phyloP scores from a whole-genome alignment of 2,329 filamentous ascomycete species.

The Aspergillus eucalypticola region DNA sequence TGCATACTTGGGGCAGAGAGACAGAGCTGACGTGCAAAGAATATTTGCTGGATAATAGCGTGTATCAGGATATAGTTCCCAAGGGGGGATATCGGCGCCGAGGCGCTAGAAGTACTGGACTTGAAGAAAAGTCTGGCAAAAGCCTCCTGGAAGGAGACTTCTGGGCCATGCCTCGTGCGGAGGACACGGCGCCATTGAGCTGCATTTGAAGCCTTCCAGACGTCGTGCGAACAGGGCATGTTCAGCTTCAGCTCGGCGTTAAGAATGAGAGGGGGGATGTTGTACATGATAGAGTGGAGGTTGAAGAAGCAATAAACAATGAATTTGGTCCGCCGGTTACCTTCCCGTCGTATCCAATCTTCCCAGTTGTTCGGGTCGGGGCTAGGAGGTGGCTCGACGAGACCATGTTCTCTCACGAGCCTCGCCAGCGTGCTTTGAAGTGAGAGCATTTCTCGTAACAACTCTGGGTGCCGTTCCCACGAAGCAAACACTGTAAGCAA shows the following conservation, averaged over 20 bases:
- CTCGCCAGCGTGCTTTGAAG: constrained; percentile 59
- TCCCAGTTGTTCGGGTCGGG: constrained; percentile 52
- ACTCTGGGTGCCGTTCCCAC: constrained; percentile 59
- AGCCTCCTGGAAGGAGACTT: constrained; percentile 47
- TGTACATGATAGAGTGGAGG: constrained; percentile 63
- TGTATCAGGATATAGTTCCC: constrained; percentile 58
- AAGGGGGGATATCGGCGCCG: constrained; percentile 49
- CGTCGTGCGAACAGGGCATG: constrained; percentile 56
- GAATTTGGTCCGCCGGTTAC: constrained; percentile 56
- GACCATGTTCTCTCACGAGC: constrained; percentile 56
- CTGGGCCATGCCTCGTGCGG: constrained; percentile 35
- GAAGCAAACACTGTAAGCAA: constrained; percentile 61
- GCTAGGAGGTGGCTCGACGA: constrained; percentile 36
- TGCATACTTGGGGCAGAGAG: constrained; percentile 46
- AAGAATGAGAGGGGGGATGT: constrained; percentile 59
- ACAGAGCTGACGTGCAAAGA: constrained; percentile 52
- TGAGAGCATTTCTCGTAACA: constrained; percentile 58
- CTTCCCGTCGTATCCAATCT: constrained; percentile 57
- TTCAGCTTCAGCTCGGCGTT: constrained; percentile 57
- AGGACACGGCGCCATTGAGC: constrained; percentile 50
- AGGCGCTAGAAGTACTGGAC: constrained; percentile 35
- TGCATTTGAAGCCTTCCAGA: constrained; percentile 57
- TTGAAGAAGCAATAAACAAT: constrained; percentile 61
- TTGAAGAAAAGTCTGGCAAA: constrained; percentile 48
- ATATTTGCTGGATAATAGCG: constrained; percentile 57